phyloP scores from a whole-genome alignment of 2,329 filamentous ascomycete species.

The Pseudogymnoascus sp. region DNA sequence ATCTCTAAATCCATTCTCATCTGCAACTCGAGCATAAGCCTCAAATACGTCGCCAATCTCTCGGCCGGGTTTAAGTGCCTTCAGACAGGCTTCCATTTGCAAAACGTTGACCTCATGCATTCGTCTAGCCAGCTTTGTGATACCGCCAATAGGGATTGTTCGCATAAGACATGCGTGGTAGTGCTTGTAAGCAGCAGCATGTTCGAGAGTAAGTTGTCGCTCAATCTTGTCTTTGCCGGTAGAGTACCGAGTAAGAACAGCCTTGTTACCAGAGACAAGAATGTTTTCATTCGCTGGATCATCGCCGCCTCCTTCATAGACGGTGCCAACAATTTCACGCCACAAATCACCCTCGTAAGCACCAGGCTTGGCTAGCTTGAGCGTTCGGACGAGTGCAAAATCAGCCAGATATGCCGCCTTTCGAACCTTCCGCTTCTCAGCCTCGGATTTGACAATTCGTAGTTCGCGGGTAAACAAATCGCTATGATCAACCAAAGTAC shows the following conservation, averaged over 20 bases:
- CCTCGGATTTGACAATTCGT: conserved; percentile 29
- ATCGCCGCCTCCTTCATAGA: conserved; percentile 32
- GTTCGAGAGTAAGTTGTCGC: conserved; percentile 29
- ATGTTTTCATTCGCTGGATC: conserved; percentile 32
- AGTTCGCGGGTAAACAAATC: conserved; percentile 28
- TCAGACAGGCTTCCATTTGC: conserved; percentile 26
- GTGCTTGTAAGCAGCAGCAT: conserved; percentile 30
- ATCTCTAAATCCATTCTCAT: conserved; percentile 28
- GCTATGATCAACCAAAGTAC: conserved; percentile 28
- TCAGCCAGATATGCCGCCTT: conserved; percentile 31
- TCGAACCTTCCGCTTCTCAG: conserved; percentile 27
- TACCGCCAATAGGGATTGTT: conserved; percentile 23
- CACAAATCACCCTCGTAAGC: conserved; percentile 32
- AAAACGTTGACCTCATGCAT: conserved; percentile 27
- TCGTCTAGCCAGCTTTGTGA: conserved; percentile 21
- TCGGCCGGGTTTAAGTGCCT: conserved; percentile 25
- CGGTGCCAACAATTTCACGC: conserved; percentile 30
- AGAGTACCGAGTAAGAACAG: conserved; percentile 29
- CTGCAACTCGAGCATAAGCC: conserved; percentile 27
- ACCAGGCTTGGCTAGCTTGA: conserved; percentile 31
- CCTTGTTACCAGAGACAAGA: conserved; percentile 30
- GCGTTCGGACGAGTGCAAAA: conserved; percentile 29
- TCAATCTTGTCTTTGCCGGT: conserved; percentile 29
- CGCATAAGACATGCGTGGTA: conserved; percentile 31
- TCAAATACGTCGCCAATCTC: conserved; percentile 26